Percentiles rank a stretch among this genome's conserved stretches.
phyloP scores from a whole-genome alignment of 129 eudicot species.

The Deinandra increscens region DNA sequence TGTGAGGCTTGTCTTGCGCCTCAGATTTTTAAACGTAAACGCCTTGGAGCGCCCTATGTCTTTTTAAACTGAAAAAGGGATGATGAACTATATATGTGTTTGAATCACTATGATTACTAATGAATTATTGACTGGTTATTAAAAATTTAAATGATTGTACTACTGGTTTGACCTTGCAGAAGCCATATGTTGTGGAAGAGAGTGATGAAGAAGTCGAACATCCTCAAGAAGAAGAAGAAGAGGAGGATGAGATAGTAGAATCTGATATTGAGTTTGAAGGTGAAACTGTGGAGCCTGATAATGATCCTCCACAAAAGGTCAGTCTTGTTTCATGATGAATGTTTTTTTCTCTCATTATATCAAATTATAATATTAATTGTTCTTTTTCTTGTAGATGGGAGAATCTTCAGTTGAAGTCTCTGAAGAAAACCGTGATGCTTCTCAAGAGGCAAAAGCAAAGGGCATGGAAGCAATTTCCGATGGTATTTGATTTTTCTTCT shows the following conservation, averaged over 20 bases:
- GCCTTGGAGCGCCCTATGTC: too few species aligned
- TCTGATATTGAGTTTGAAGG: conserved; percentile 94
- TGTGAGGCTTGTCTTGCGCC: too few species aligned
- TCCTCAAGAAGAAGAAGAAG: conserved; percentile 73
- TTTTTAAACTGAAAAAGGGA: background rate
- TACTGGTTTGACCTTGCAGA: conserved; percentile 30
- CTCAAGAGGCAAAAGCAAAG: conserved; percentile 83
- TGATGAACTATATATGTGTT: conserved; percentile 9
- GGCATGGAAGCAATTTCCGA: conserved; percentile 91
- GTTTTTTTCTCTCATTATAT: background rate
- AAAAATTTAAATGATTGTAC: background rate
- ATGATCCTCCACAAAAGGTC: conserved; percentile 96
- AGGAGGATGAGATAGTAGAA: conserved; percentile 87
- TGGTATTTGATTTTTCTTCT: conserved; percentile 40
- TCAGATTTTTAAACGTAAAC: too few species aligned
- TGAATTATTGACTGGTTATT: conserved; percentile 4
- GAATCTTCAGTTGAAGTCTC: conserved; percentile 81
- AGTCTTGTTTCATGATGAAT: background rate
- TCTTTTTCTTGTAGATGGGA: conserved; percentile 61
- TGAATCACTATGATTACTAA: background rate
- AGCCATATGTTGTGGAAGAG: conserved; percentile 73
- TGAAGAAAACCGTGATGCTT: conserved; percentile 90
- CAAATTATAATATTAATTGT: background rate
- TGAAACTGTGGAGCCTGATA: conserved; percentile 84
- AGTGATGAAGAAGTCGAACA: conserved; percentile 70